Evolutionary conservation across 306 rosid species (phyloP).

Genomic region (Vigna mungo): DNA sequence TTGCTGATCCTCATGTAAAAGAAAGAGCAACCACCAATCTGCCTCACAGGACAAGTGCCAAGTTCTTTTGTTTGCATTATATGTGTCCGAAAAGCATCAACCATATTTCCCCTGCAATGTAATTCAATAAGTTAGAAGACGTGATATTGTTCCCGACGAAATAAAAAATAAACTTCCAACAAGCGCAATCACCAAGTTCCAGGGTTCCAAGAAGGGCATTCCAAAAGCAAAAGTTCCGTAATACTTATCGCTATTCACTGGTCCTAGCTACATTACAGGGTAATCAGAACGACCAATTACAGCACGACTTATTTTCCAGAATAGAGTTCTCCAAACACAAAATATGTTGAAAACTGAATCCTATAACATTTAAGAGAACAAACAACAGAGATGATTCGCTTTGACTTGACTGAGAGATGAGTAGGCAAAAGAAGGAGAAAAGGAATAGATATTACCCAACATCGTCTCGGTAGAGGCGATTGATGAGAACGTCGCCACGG

Average conservation of each 20-base stretch:
- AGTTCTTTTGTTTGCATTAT: slow-evolving; percentile 98
- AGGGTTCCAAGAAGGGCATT: not conserved
- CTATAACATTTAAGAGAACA: not conserved
- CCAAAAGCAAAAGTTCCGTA: not conserved
- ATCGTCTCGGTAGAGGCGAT: slow-evolving; percentile 96
- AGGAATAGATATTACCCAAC: slow-evolving; percentile 67
- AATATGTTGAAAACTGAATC: not conserved
- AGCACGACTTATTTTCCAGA: not conserved
- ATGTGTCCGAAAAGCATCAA: slow-evolving; percentile 94
- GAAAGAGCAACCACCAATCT: slow-evolving; percentile 97
- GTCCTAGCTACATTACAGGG: slow-evolving; percentile 23
- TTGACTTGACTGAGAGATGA: not conserved
- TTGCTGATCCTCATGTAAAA: slow-evolving; percentile 98
- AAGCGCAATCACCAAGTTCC: slow-evolving; percentile 31
- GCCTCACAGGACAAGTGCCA: slow-evolving; percentile 98
- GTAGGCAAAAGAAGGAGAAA: not conserved
- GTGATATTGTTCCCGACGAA: not conserved
- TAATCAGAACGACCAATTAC: not conserved
- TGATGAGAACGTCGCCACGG: slow-evolving; percentile 97
- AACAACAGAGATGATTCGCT: slow-evolving; percentile 12
- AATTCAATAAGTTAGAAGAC: not conserved
- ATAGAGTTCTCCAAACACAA: not conserved
- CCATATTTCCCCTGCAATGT: slow-evolving; percentile 92
- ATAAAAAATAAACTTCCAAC: slow-evolving; percentile 19
- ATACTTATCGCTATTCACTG: not conserved